Percentiles rank a stretch among this genome's conserved stretches.
These are phyloP conservation scores for Ogataea angusta DNA, from an alignment of 805 yeast genomes.

Conservation along the genomic window DNA sequence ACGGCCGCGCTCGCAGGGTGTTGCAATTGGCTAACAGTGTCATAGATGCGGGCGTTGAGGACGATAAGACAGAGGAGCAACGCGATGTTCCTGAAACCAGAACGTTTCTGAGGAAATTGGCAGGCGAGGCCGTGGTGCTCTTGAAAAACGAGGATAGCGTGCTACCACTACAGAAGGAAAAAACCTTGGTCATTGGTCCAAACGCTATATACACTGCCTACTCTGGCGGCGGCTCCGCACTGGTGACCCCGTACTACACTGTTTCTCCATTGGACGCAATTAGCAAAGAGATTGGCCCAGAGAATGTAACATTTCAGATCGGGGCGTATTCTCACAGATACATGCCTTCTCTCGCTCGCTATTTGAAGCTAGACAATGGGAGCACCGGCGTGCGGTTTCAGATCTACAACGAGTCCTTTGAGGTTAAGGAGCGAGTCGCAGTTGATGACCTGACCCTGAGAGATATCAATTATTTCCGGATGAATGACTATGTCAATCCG, in stretches of 20 bases:
- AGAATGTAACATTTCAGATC: conserved; percentile 16
- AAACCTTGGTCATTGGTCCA: conserved; percentile 50
- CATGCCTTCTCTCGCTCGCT: conserved; percentile 33
- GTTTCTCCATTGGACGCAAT: conserved; percentile 50
- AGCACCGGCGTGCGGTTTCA: conserved; percentile 24
- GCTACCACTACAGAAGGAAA: conserved; percentile 47
- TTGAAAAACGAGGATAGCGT: conserved; percentile 43
- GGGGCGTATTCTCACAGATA: conserved; percentile 37
- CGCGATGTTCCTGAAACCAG: conserved; percentile 48
- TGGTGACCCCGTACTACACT: conserved; percentile 44
- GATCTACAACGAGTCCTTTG: conserved; percentile 25
- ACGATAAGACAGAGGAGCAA: conserved; percentile 35
- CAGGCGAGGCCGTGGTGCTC: conserved; percentile 52
- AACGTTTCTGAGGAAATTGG: conserved; percentile 41
- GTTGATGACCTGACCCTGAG: conserved; percentile 8
- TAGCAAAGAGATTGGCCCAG: conserved; percentile 25
- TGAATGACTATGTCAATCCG: conserved; percentile 9
- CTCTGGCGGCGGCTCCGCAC: conserved; percentile 62
- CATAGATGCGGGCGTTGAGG: conserved; percentile 40
- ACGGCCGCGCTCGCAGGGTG: conserved; percentile 47
- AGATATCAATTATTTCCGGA: conserved; percentile 12
- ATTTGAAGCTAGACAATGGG: conserved; percentile 16
- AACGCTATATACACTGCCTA: conserved; percentile 26
- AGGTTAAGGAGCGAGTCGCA: conserved; percentile 17
- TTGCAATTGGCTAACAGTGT: conserved; percentile 46